phyloP scores from a whole-genome alignment of 768 basidiomycete species.

The Amanita fuliginea region DNA sequence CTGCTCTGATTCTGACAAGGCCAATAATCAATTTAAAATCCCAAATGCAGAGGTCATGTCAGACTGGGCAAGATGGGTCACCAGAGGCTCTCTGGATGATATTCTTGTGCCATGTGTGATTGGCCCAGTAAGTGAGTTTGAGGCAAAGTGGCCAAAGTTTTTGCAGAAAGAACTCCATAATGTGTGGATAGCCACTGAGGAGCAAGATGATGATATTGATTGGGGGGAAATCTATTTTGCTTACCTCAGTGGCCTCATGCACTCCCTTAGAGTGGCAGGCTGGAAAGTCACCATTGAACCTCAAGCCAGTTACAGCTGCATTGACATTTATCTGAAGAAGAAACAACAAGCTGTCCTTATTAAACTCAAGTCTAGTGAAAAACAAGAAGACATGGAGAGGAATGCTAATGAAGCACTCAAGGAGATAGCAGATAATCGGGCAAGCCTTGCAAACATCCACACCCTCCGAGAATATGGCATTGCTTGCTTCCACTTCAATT shows the following conservation, averaged over 20 bases:
- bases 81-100: conserved; percentile 2
- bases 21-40: conserved; percentile 7
- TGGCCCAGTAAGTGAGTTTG: conserved; percentile 7
- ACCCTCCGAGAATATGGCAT: no score
- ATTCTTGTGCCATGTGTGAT: conserved; percentile 8
- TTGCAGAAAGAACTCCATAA: conserved; percentile 9
- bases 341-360: conserved; percentile 8
- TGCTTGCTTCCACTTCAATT: conserved; percentile 9
- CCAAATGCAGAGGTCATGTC: conserved; percentile 8
- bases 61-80: conserved; percentile 9
- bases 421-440: conserved; percentile 7
- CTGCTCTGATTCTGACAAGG: conserved; percentile 8
- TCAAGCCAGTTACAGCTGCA: conserved; percentile 6
- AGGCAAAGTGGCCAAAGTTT: conserved; percentile 7
- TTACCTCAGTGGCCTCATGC: conserved; percentile 7
- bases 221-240: conserved; percentile 6
- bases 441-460: conserved; percentile 7
- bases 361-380: conserved; percentile 9
- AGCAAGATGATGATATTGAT: no score
- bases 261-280: conserved; percentile 2
- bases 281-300: conserved; percentile 9
- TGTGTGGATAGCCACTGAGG: conserved; percentile 8
- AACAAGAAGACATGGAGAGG: conserved; percentile 6
- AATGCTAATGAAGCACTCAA: conserved; percentile 9
- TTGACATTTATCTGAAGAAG: conserved; percentile 8